Percentiles rank a stretch among this genome's conserved stretches.
These are phyloP conservation scores for Hericium coralloides DNA, from an alignment of 768 basidiomycete genomes.

Conservation along the genomic window DNA sequence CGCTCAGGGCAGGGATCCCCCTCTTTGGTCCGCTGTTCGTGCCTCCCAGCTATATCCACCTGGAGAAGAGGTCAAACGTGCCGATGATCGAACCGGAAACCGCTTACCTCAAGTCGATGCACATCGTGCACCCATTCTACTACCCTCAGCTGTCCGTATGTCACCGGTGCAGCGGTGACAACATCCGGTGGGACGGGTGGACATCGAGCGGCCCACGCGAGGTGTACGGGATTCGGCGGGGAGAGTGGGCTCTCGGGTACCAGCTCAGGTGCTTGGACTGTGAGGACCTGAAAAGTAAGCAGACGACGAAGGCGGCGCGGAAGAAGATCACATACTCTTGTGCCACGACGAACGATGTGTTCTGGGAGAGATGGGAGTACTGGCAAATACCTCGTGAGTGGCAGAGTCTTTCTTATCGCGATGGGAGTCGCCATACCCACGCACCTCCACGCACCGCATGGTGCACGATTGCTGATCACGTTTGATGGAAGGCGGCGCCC, in stretches of 20 bases:
- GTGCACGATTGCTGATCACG: neutral
- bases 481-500: slow-evolving; percentile 9
- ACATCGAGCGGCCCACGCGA: slow-evolving; percentile 13
- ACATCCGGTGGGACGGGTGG: slow-evolving; percentile 12
- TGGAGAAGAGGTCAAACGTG: neutral
- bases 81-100: slow-evolving; percentile 3
- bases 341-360: neutral
- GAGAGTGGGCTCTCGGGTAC: slow-evolving; percentile 11
- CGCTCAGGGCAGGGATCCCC: slow-evolving; percentile 8
- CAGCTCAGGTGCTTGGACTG: slow-evolving; percentile 13
- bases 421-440: too few relatives aligned
- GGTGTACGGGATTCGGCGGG: slow-evolving; percentile 12
- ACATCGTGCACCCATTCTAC: slow-evolving; percentile 18
- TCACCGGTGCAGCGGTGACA: slow-evolving; percentile 4
- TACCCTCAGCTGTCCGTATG: slow-evolving; percentile 8
- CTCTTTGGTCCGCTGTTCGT: slow-evolving; percentile 17
- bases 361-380: neutral
- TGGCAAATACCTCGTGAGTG: neutral
- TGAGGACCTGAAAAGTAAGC: neutral
- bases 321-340: neutral
- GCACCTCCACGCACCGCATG: too few relatives aligned
- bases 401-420: too few relatives aligned
- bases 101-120: slow-evolving; percentile 16
- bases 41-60: slow-evolving; percentile 12
- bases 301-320: neutral